Conservation (phyloP, 495 filamentous ascomycete genomes). For the Ascobolus immersus region DNA sequence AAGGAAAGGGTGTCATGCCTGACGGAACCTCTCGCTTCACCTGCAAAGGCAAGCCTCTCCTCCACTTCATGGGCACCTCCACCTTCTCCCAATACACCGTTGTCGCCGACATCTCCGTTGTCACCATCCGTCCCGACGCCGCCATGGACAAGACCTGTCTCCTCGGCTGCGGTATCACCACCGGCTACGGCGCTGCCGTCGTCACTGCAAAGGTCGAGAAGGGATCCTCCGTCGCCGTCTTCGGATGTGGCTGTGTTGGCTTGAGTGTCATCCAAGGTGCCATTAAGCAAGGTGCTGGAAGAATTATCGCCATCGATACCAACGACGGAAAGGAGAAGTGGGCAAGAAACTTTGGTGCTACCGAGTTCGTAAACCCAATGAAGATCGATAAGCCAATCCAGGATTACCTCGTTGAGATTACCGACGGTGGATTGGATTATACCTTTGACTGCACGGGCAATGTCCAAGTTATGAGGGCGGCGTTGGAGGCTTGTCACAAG, state of each 20-base stretch:
- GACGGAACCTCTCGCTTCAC: conserved; percentile 90
- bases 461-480: conserved; percentile 82
- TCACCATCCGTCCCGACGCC: conserved; percentile 72
- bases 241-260: conserved; percentile 88
- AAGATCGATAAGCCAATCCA: conserved; percentile 47
- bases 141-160: conserved; percentile 89
- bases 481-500: conserved; percentile 95
- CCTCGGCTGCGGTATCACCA: conserved; percentile 93
- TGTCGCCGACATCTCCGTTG: conserved; percentile 93
- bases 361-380: conserved; percentile 85
- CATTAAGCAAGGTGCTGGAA: conserved; percentile 58
- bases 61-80: conserved; percentile 98
- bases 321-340: conserved; percentile 83
- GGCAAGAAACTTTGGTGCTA: conserved; percentile 82
- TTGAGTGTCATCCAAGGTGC: conserved; percentile 86
- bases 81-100: conserved; percentile 98
- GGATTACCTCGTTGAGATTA: conserved; percentile 85
- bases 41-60: conserved; percentile 72
- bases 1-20: conserved; percentile 89
- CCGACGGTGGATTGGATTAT: conserved; percentile 96
- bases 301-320: conserved; percentile 88
- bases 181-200: conserved; percentile 84
- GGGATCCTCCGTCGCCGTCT: conserved; percentile 75
- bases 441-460: conserved; percentile 99
- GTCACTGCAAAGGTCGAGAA: conserved; percentile 78